phyloP scores from a whole-genome alignment of 768 basidiomycete species.

The Pulveroboletus ravenelii region DNA sequence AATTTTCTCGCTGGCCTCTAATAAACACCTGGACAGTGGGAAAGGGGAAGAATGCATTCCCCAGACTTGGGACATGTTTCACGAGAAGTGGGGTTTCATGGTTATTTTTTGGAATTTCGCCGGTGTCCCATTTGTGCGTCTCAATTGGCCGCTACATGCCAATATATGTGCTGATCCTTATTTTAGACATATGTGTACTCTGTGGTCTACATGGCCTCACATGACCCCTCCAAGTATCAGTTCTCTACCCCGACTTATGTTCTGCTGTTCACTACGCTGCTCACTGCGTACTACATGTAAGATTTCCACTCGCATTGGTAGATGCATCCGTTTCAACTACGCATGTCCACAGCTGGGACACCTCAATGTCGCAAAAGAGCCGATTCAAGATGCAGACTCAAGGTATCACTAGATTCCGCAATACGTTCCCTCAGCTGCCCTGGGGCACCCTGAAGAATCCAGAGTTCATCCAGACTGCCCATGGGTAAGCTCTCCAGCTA shows the following conservation, averaged over 20 bases:
- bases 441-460: constrained; percentile 81
- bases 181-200: constrained; percentile 92
- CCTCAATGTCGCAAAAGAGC: constrained; percentile 94
- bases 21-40: constrained; percentile 41
- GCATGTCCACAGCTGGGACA: constrained; percentile 68
- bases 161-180: not conserved
- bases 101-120: constrained; percentile 98
- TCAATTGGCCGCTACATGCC: not conserved
- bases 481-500: constrained; percentile 54
- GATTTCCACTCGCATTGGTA: constrained; percentile 16
- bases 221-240: constrained; percentile 80
- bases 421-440: constrained; percentile 92
- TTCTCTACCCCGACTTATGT: constrained; percentile 78
- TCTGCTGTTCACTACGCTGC: constrained; percentile 66
- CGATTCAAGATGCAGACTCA: constrained; percentile 97
- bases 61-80: constrained; percentile 99
- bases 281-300: constrained; percentile 84
- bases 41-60: constrained; percentile 95
- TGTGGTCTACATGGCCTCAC: constrained; percentile 95
- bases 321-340: not conserved
- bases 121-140: constrained; percentile 81
- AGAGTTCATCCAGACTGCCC: constrained; percentile 86
- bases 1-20: not conserved
- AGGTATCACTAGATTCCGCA: constrained; percentile 78
- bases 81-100: constrained; percentile 99